Conservation (phyloP, 2,329 filamentous ascomycete species). For the Ophiocordyceps camponoti-saundersi region DNA sequence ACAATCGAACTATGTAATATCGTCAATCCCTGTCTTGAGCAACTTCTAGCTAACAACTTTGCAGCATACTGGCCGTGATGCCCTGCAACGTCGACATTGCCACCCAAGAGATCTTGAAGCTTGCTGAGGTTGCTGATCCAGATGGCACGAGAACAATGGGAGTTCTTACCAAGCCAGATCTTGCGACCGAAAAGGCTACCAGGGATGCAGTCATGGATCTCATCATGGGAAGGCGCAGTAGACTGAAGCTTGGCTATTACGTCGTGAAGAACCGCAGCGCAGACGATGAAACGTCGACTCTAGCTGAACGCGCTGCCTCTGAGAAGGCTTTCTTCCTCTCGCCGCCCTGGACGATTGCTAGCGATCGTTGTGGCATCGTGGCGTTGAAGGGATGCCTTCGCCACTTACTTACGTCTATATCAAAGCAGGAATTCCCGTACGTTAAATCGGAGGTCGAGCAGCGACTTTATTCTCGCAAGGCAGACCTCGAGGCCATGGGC, state of each 20-base stretch:
- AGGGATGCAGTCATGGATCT: conserved; percentile 22
- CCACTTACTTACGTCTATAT: conserved; percentile 20
- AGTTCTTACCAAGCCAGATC: conserved; percentile 43
- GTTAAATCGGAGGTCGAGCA: conserved; percentile 13
- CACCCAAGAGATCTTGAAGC: conserved; percentile 21
- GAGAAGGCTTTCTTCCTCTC: conserved; percentile 22
- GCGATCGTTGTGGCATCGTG: conserved; percentile 15
- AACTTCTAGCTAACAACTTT: not conserved
- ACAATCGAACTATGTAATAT: conserved; percentile 23
- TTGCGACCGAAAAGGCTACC: conserved; percentile 24
- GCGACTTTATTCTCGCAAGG: conserved; percentile 3
- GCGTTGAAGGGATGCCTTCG: conserved; percentile 18
- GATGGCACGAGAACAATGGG: conserved; percentile 24
- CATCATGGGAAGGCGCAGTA: conserved; percentile 19
- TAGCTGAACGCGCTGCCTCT: conserved; percentile 11
- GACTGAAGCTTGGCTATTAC: conserved; percentile 28
- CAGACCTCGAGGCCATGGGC: conserved; percentile 13
- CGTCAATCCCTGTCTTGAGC: too few relatives aligned
- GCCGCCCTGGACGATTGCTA: conserved; percentile 16
- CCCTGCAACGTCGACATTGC: conserved; percentile 22
- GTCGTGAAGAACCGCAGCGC: conserved; percentile 30
- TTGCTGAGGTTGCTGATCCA: conserved; percentile 19
- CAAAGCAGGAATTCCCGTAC: conserved; percentile 20
- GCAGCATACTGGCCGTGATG: conserved; percentile 25
- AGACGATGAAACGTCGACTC: conserved; percentile 17